phyloP scores from a whole-genome alignment of 345 rosid genomes.

The thale cress (Arabidopsis thaliana) region TAIR10.1 NC_003071.7:13002001-13002500 shows the following conservation, averaged over 20 bases:
- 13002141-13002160: constrained; percentile 20
- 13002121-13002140: constrained; percentile 43
- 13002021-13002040: constrained; percentile 30
- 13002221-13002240: constrained; percentile 39
- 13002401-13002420: not conserved
- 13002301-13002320: not conserved
- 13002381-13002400: not conserved
- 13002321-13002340: not conserved
- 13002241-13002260: not conserved
- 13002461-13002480: not conserved
- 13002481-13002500: not conserved
- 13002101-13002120: constrained; percentile 37
- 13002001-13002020: constrained; percentile 41
- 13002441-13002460: not conserved
- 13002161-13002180: constrained; percentile 38
- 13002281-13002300: not conserved
- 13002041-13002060: constrained; percentile 1
- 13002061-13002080: constrained; percentile 42
- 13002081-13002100: constrained; percentile 50
- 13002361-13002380: not conserved
- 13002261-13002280: constrained; percentile 7
- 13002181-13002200: constrained; percentile 38
- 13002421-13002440: not conserved
- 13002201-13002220: constrained; percentile 20
- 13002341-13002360: constrained; percentile 15